A percentile compares a stretch with the other conserved stretches of the same genome.
Evolutionary conservation across 2,329 filamentous ascomycete genomes (phyloP).

Genomic region (Pezizomycotina sp.): DNA sequence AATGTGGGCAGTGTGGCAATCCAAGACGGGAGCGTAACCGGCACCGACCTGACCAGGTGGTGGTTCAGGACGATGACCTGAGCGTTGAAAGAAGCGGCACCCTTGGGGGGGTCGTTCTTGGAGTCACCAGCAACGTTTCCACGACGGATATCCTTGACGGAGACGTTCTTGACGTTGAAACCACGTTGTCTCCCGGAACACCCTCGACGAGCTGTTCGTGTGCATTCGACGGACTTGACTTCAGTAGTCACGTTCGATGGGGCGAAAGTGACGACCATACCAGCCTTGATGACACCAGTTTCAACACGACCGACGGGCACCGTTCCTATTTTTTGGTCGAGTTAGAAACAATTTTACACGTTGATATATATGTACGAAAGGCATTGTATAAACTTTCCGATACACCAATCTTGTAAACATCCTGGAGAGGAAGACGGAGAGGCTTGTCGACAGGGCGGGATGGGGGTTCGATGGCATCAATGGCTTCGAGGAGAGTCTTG

Average conservation of each 20-base stretch:
- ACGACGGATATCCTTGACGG: slow-evolving; percentile 99
- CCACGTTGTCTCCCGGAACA: slow-evolving; percentile 99
- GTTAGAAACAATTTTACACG: no score
- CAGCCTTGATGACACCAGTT: slow-evolving; percentile 87
- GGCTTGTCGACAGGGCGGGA: slow-evolving; percentile 95
- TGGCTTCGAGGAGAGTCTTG: slow-evolving; percentile 98
- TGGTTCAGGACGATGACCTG: slow-evolving; percentile 99
- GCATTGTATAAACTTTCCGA: background rate
- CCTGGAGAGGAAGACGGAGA: slow-evolving; percentile 98
- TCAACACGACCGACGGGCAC: slow-evolving; percentile 99
- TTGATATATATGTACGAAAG: no score
- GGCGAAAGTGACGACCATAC: slow-evolving; percentile 95
- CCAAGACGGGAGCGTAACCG: slow-evolving; percentile 96
- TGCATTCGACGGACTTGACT: slow-evolving; percentile 99
- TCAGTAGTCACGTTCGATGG: slow-evolving; percentile 98
- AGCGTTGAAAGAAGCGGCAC: slow-evolving; percentile 87
- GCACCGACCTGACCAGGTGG: slow-evolving; percentile 98
- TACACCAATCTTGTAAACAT: slow-evolving; percentile 97
- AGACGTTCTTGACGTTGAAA: slow-evolving; percentile 99
- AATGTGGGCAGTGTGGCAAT: slow-evolving; percentile 99
- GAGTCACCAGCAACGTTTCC: slow-evolving; percentile 99
- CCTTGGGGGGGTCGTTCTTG: slow-evolving; percentile 96
- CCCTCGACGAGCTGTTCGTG: slow-evolving; percentile 81
- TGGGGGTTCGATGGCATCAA: slow-evolving; percentile 86
- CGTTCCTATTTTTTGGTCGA: slow-evolving; percentile 99